Base-by-base conservation (phyloP, 2,329 filamentous ascomycete genomes). In the Aspergillus hiratsukae region DNA sequence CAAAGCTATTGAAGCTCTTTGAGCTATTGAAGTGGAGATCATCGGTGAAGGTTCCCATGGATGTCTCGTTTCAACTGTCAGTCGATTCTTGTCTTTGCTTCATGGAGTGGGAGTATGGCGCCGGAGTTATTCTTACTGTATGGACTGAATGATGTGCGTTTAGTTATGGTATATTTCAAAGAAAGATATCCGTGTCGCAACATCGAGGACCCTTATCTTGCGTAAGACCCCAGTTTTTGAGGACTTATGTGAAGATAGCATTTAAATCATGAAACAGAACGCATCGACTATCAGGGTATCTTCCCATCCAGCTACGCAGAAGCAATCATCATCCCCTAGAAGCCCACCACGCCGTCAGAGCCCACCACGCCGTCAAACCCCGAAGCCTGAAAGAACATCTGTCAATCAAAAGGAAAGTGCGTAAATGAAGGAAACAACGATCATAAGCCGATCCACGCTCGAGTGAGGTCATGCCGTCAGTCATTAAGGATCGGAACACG, bases 1-100 rank as follows among this genome's bases (percentile, higher is more conserved):
- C 49, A 80, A 77, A 65, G 83, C 82, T 53, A 82, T 87, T 61
- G 80, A 81, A 55, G 76, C 76, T 21, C 68, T 85, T 63, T 86
- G 68, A 73, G 17, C 1, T 35, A 35, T 35, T 5, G 4, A 8
- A 21, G 21, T 17, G 49, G 19, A 23, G 43, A 14, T 14, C 23
- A 46, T 6, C 23, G 19, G n/a, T 14, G 4, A 5, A 19, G n/a
- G 6, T 35, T 29, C 28, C 4, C n/a, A n/a, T 17, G 46, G 21
- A n/a, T 45, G 14, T 19, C 49, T 37, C 49, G 14, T 56, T 49
- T 19, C 11, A 11, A 17, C 25, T 50, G 29, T 45, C n/a, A 23
- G 10, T 21, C 2, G 4, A 14, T 45, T 10, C 8, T 14, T 2
- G 7, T 23, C 31, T n/a, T 37, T 37, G 21, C 41, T 23, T 45